Conservation (phyloP, 192 early-diverging fungal species). For the Coemansia nantahalensis region DNA sequence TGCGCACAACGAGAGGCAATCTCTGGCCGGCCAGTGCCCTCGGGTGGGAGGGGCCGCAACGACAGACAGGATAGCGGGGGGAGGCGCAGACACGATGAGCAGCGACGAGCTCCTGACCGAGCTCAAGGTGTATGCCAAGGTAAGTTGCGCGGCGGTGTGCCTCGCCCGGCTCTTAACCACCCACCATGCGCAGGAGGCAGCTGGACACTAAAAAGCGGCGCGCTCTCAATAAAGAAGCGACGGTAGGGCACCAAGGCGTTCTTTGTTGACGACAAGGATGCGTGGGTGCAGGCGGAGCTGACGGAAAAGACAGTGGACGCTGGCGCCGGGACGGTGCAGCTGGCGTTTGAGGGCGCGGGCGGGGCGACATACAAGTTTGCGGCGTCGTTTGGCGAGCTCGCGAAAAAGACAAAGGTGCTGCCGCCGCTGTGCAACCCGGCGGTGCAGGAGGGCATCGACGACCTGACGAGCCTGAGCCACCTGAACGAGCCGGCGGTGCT, state of each 20-base stretch:
- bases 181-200: not conserved
- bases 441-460: slow-evolving; percentile 82
- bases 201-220: too few relatives aligned
- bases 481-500: slow-evolving; percentile 95
- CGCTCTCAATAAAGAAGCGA: too few relatives aligned
- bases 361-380: slow-evolving; percentile 53
- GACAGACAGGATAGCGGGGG: too few relatives aligned
- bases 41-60: too few relatives aligned
- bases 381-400: slow-evolving; percentile 67
- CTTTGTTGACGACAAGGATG: slow-evolving; percentile 34
- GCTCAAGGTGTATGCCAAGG: slow-evolving; percentile 48
- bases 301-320: slow-evolving; percentile 35
- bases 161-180: too few relatives aligned
- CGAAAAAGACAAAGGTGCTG: slow-evolving; percentile 64
- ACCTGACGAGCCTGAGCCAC: slow-evolving; percentile 91
- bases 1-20: too few relatives aligned
- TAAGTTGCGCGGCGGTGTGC: too few relatives aligned
- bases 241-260: slow-evolving; percentile 41
- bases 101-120: slow-evolving; percentile 23
- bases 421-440: slow-evolving; percentile 95
- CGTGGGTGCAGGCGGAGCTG: slow-evolving; percentile 39
- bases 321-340: slow-evolving; percentile 15
- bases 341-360: slow-evolving; percentile 23
- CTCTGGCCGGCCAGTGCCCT: too few relatives aligned
- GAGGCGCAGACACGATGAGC: slow-evolving; percentile 1